Conservation (phyloP, 139 green algal genomes). For the Monoraphidium neglectum region DNA sequence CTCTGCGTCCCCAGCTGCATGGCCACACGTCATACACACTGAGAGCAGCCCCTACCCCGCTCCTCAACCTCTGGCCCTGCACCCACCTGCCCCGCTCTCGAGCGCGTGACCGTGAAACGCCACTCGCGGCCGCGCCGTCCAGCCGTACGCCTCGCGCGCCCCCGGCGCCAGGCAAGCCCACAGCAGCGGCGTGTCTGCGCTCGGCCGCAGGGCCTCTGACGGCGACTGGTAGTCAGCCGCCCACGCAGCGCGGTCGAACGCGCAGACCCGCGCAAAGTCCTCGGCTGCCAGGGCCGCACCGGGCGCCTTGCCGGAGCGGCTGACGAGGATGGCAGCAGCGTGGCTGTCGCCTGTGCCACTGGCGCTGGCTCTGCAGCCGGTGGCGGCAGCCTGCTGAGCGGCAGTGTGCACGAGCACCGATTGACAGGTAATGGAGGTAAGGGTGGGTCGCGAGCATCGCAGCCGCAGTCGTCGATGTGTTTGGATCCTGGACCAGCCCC, state of each 20-base stretch:
- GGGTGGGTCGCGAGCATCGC: no score
- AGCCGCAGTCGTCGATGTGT: no score
- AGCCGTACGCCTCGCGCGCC: conserved; percentile 3
- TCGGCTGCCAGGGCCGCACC: neutral
- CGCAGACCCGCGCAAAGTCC: conserved; percentile 14
- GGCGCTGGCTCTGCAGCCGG: no score
- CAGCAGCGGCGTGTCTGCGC: conserved; percentile 23
- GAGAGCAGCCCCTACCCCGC: no score
- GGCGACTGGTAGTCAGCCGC: neutral
- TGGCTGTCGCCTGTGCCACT: no score
- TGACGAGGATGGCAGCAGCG: conserved; percentile 4
- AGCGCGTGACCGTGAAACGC: conserved; percentile 27
- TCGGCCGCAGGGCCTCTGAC: neutral
- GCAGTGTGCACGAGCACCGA: no score
- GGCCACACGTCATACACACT: no score
- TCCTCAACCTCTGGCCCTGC: no score
- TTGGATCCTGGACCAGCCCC: no score
- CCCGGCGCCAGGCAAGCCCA: conserved; percentile 3
- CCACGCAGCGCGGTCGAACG: conserved; percentile 10
- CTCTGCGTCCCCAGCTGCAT: no score
- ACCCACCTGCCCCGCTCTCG: conserved; percentile 4
- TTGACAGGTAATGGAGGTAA: no score
- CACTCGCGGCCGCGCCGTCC: conserved; percentile 4
- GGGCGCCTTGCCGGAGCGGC: conserved; percentile 16
- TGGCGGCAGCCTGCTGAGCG: no score